Evolutionary conservation across 768 basidiomycete genomes (phyloP), one percentile per base, ranked within the genome.

Genomic region (Glaciozyma martinii): DNA sequence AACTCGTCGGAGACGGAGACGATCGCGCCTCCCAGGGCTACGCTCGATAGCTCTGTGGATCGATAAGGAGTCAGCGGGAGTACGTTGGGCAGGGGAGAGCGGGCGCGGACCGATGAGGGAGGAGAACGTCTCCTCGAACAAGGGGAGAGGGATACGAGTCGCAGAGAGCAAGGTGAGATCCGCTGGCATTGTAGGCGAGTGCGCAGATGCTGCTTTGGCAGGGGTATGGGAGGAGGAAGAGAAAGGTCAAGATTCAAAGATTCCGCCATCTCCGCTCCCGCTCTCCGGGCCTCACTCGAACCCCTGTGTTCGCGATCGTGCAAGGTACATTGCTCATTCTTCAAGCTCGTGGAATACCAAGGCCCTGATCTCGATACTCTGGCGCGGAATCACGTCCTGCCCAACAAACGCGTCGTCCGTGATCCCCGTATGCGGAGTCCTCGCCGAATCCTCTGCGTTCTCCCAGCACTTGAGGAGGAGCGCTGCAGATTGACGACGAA

Each of bases 1-100:
- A 98, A 99, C 68, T 99, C 91, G 76, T 99, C 95, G 3, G 92
- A 95, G 54, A 88, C 85, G 3, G 82, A 80, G 40, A 86, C 74
- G 70, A 97, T 79, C 63, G 81, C 76, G 3, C 86, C 92, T 23
- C 90, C 94, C 18, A 97, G 79, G 0, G 86, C 85, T 23, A 85
- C 86, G 66, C 88, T 89, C 37, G 93, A 95, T 16, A 98, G 81
- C 77, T 99, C 95, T 94, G 70, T 32, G 13, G 12, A 1, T 12
- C 10, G 27, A 30, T 10, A 37, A 23, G 57, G 43, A 5, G 19
- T 21, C 3, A 61, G 19, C 15, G 21, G 6, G 56, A 0, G 55
- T 15, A 6, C 25, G n/a, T 8, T 2, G 46, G 25, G 46, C 18
- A 32, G 40, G n/a, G 13, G 8, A 3, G 30, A 10, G 25, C 4